Evolutionary conservation across 371 early-diverging fungal species (phyloP).

Genomic region (Rhizomucor pusillus): DNA sequence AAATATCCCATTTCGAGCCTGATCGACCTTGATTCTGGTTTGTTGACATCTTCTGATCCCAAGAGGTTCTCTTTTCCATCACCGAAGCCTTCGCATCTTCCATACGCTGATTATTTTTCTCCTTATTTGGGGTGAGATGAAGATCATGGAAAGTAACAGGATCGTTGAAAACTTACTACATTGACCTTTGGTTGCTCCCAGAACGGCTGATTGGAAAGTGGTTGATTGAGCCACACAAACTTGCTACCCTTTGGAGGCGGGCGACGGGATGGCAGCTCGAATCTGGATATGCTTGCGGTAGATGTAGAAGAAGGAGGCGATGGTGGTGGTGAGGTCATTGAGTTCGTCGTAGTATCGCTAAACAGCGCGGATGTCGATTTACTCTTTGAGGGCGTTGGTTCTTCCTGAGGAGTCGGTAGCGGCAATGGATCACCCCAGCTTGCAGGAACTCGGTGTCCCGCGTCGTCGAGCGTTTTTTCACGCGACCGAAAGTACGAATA

Average conservation of each 20-base stretch:
- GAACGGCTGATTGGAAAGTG: constrained; percentile 14
- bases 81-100: too few species aligned
- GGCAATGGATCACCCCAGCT: not conserved
- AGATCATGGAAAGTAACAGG: too few species aligned
- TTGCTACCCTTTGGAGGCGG: constrained; percentile 5
- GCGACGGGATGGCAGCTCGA: not conserved
- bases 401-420: not conserved
- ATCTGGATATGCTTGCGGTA: not conserved
- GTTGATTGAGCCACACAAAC: constrained; percentile 6
- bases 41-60: too few species aligned
- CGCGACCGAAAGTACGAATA: too few species aligned
- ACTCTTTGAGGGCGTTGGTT: not conserved
- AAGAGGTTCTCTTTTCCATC: too few species aligned
- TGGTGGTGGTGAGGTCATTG: not conserved
- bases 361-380: not conserved
- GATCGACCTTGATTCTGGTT: too few species aligned
- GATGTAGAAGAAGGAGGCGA: not conserved
- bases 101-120: too few species aligned
- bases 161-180: constrained; percentile 1
- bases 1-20: too few species aligned
- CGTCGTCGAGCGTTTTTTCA: not conserved
- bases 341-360: not conserved
- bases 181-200: constrained; percentile 11
- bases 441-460: not conserved
- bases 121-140: too few species aligned